A percentile compares a stretch with the other conserved stretches of the same genome.
phyloP scores from a whole-genome alignment of 2,329 filamentous ascomycete species.

The Sphaerulina populicola region DNA sequence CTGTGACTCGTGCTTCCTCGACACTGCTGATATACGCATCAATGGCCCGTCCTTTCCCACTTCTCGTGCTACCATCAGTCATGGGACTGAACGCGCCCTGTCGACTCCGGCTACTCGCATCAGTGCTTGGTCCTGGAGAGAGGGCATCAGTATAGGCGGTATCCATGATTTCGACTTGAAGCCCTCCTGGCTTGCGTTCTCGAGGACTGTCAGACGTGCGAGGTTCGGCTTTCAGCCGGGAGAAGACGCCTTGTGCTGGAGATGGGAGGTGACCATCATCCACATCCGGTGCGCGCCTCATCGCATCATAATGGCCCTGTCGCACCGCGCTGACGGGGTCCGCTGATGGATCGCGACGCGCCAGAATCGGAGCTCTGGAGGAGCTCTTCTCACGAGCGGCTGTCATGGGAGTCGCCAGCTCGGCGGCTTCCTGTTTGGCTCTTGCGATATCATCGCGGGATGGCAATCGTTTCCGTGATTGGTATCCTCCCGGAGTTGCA shows the following conservation, averaged over 20 bases:
- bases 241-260: conserved; percentile 56
- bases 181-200: conserved; percentile 67
- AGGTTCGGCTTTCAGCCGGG: conserved; percentile 52
- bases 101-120: conserved; percentile 25
- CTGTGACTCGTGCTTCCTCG: conserved; percentile 52
- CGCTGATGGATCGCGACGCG: conserved; percentile 18
- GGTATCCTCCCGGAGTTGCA: conserved; percentile 53
- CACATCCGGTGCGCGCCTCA: conserved; percentile 14
- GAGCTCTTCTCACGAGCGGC: conserved; percentile 49
- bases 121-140: conserved; percentile 21
- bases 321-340: conserved; percentile 27
- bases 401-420: conserved; percentile 50
- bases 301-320: conserved; percentile 17
- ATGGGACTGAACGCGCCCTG: conserved; percentile 35
- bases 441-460: conserved; percentile 45
- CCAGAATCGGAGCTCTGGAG: conserved; percentile 8
- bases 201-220: conserved; percentile 62
- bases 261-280: conserved; percentile 52
- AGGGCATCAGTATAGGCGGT: conserved; percentile 29
- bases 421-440: conserved; percentile 51
- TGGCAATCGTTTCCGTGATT: conserved; percentile 54
- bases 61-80: conserved; percentile 45
- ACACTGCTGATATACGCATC: conserved; percentile 83
- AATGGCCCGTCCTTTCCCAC: conserved; percentile 56
- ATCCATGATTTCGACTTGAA: conserved; percentile 46